Percentiles rank a stretch among this genome's conserved stretches.
Evolutionary conservation across 495 filamentous ascomycete genomes (phyloP).

Genomic region (Halenospora varia): DNA sequence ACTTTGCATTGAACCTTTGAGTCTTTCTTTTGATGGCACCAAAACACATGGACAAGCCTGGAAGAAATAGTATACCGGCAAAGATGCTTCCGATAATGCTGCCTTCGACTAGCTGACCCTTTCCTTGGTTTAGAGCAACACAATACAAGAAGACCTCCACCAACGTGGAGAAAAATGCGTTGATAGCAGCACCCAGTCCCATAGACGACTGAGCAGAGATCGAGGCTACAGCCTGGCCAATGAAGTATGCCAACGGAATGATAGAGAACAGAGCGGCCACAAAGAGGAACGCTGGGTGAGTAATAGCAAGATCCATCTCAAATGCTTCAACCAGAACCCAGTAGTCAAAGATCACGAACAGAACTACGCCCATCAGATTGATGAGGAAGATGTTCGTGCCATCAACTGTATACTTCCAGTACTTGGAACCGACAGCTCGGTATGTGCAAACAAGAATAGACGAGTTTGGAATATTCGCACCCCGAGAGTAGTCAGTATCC

Average conservation of each 20-base stretch:
- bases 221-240: conserved; percentile 97
- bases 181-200: conserved; percentile 97
- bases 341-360: conserved; percentile 93
- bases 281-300: conserved; percentile 81
- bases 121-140: conserved; percentile 88
- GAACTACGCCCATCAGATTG: conserved; percentile 85
- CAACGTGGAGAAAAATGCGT: conserved; percentile 98
- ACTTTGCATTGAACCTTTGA: conserved; percentile 96
- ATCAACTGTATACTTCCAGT: conserved; percentile 99
- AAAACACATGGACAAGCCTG: conserved; percentile 98
- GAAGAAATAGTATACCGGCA: conserved; percentile 91
- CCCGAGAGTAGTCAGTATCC: conserved; percentile 70
- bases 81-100: conserved; percentile 98
- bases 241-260: conserved; percentile 98
- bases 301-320: conserved; percentile 60
- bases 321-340: conserved; percentile 64
- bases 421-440: conserved; percentile 86
- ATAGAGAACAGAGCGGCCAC: conserved; percentile 81
- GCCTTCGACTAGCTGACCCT: conserved; percentile 88
- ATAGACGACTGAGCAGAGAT: conserved; percentile 99
- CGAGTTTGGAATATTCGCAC: conserved; percentile 63
- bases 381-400: conserved; percentile 99
- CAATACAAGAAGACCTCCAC: conserved; percentile 99
- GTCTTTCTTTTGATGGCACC: conserved; percentile 97
- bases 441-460: conserved; percentile 96